Evolutionary conservation across 305 asterid genomes (phyloP), one percentile per base, ranked within the genome.

Genomic region (Fraxinus latifolia): DNA sequence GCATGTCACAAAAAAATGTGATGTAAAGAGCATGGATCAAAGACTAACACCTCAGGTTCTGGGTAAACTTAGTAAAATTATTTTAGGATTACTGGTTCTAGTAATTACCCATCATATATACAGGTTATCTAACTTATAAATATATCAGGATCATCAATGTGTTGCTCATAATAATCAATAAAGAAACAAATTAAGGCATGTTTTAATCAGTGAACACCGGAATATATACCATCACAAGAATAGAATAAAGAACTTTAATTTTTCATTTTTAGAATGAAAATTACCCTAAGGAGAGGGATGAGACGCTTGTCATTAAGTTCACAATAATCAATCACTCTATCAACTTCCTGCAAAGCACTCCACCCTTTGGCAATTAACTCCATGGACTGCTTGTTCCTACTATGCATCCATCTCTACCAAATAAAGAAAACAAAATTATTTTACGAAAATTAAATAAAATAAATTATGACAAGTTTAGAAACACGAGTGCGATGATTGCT

Each of bases 311-410:
- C 99, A 31, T 92, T 89, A 31, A 77, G 90, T 81, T 92, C 99
- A 78, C 94, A 90, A 86, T 92, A 92, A 85, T 93, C 98, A 77
- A 91, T 95, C 33, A 95, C 97, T 85, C 99, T 88, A 84, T 95
- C 98, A 87, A 95, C 97, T 87, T 93, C 99, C 91, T 92, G 87
- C 82, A 95, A 62, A 82, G 94, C 95, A 77, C 91, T 91, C 93
- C 89, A 95, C 21, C 99, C 97, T 86, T 87, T 95, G 84, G 98
- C 98, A 83, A 93, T 90, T 81, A 85, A 83, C 87, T 95, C 98
- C 95, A 88, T 87, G 29, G 98, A 98, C 88, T 87, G 87, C 94
- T 91, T 92, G 82, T 90, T 91, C 89, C 99, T 91, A 84, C 88
- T 92, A 81, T 95, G 99, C 94, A 95, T 84, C 83, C 92, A 87